These are phyloP conservation scores for Fusarium sp. DNA, from an alignment of 2,329 filamentous ascomycete genomes.

Conservation along the genomic window DNA sequence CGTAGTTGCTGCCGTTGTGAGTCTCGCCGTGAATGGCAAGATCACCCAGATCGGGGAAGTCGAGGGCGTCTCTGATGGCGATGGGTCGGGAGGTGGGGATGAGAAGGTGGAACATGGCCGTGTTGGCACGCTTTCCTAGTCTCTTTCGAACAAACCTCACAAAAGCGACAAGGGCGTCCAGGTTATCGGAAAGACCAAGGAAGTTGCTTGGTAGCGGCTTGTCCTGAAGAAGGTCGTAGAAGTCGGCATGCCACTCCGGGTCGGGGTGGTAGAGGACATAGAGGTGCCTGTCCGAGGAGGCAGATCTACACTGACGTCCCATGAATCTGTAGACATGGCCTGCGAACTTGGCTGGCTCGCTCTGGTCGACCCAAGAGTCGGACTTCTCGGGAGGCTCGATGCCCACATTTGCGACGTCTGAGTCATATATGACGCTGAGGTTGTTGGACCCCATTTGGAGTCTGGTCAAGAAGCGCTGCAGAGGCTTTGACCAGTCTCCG, in stretches of 20 bases:
- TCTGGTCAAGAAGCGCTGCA: slow-evolving; percentile 28
- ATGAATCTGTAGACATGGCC: slow-evolving; percentile 32
- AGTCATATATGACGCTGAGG: slow-evolving; percentile 34
- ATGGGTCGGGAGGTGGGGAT: slow-evolving; percentile 38
- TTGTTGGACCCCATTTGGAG: slow-evolving; percentile 28
- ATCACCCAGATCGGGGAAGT: slow-evolving; percentile 34
- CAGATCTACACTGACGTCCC: slow-evolving; percentile 26
- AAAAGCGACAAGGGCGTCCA: slow-evolving; percentile 35
- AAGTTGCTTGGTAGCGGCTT: slow-evolving; percentile 35
- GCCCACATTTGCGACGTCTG: slow-evolving; percentile 28
- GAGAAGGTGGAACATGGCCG: slow-evolving; percentile 35
- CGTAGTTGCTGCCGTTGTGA: slow-evolving; percentile 30
- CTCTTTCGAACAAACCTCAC: slow-evolving; percentile 33
- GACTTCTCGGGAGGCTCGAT: slow-evolving; percentile 32
- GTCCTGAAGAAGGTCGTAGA: slow-evolving; percentile 30
- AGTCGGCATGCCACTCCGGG: slow-evolving; percentile 33
- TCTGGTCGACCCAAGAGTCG: slow-evolving; percentile 29
- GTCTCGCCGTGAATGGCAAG: slow-evolving; percentile 35
- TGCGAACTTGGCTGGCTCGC: slow-evolving; percentile 26
- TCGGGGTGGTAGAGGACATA: slow-evolving; percentile 38
- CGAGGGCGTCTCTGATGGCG: slow-evolving; percentile 25
- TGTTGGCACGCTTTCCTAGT: slow-evolving; percentile 30
- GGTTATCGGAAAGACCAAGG: slow-evolving; percentile 35
- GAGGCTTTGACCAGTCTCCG: slow-evolving; percentile 34
- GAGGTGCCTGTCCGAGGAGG: slow-evolving; percentile 29